A percentile compares a stretch with the other conserved stretches of the same genome.
Conservation (phyloP, 805 yeast species). For the Starmerella tilneyi region DNA sequence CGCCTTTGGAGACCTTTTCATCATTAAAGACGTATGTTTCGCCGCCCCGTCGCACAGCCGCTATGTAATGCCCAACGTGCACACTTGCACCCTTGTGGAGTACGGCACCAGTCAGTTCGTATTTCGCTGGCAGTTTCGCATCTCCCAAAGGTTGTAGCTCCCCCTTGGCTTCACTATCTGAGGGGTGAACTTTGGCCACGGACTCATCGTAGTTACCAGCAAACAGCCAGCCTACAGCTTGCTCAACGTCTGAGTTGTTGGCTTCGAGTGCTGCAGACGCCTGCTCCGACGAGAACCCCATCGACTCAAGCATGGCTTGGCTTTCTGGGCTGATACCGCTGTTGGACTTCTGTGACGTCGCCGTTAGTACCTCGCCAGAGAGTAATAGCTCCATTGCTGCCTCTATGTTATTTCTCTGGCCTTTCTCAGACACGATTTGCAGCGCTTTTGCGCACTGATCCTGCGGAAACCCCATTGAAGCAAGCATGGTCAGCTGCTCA, state of each 20-base stretch:
- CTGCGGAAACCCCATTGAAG: constrained; percentile 81
- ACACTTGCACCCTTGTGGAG: constrained; percentile 86
- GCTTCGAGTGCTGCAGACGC: constrained; percentile 63
- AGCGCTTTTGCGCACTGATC: constrained; percentile 57
- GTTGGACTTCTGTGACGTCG: constrained; percentile 33
- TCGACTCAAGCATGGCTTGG: constrained; percentile 43
- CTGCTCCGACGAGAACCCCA: constrained; percentile 67
- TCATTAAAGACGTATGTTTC: constrained; percentile 78
- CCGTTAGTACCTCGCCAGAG: constrained; percentile 26
- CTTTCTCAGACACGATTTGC: constrained; percentile 56
- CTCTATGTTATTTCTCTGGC: constrained; percentile 35
- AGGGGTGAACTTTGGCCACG: too few relatives aligned
- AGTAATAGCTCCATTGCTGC: constrained; percentile 85
- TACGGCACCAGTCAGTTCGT: constrained; percentile 51
- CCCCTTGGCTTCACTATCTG: neutral
- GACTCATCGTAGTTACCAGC: constrained; percentile 55
- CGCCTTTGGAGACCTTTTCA: constrained; percentile 62
- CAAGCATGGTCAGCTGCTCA: constrained; percentile 42
- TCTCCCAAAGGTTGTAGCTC: constrained; percentile 10
- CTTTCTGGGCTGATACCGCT: constrained; percentile 28
- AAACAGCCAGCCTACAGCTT: constrained; percentile 88
- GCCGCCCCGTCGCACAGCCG: constrained; percentile 45
- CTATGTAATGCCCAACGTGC: constrained; percentile 89
- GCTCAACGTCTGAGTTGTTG: constrained; percentile 52
- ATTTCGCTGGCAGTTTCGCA: constrained; percentile 32